Evolutionary conservation across 1,284 basidiomycete species (phyloP).

Genomic region (Anthracocystis setariae): DNA sequence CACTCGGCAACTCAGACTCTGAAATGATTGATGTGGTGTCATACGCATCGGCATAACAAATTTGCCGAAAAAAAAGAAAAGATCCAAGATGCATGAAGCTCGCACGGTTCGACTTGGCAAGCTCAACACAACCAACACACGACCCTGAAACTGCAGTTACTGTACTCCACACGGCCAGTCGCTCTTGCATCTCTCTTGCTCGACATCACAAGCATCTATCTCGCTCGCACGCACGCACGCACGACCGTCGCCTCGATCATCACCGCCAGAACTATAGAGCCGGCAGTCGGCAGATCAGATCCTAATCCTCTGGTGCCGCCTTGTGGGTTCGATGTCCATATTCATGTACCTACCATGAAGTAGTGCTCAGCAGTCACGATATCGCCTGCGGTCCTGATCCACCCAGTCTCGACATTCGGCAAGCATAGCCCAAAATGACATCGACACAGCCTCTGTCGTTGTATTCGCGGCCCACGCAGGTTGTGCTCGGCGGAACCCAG

Average conservation of each 20-base stretch:
- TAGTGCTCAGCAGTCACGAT: neutral
- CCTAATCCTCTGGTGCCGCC: neutral
- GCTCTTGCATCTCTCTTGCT: neutral
- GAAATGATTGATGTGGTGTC: too few species aligned
- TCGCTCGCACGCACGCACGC: too few species aligned
- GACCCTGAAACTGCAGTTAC: slow-evolving; percentile 1
- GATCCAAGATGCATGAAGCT: slow-evolving; percentile 4
- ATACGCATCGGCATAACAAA: neutral
- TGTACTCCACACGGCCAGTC: neutral
- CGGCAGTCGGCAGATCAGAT: neutral
- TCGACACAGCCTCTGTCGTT: slow-evolving; percentile 7
- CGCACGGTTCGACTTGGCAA: slow-evolving; percentile 19
- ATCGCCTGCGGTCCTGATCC: too few species aligned
- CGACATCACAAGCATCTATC: neutral
- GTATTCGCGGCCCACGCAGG: slow-evolving; percentile 19
- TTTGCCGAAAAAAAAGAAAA: neutral
- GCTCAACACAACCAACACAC: slow-evolving; percentile 2
- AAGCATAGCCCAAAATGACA: neutral
- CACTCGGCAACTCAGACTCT: neutral
- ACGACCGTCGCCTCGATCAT: too few species aligned
- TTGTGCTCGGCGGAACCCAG: slow-evolving; percentile 25
- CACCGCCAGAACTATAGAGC: neutral
- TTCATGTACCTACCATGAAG: slow-evolving; percentile 2
- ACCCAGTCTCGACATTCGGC: neutral
- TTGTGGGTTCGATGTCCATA: too few species aligned